Base-by-base conservation (phyloP, 305 asterid species). In the Euphrasia arctica region DNA sequence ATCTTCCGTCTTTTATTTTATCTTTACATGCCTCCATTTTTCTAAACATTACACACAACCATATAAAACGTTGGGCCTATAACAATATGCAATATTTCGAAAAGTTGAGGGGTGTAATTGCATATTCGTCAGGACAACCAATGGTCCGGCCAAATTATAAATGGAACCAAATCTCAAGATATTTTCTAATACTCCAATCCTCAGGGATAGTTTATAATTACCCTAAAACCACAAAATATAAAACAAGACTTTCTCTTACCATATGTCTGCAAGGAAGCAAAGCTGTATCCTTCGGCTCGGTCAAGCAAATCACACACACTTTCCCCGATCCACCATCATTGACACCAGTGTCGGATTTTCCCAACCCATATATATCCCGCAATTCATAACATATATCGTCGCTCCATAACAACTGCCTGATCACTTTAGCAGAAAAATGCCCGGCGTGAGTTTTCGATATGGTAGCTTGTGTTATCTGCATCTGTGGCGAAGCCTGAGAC, bases 281-380 rank as follows among this genome's bases (percentile, higher is more conserved):
- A 4, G 85, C 85, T 42, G 79, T 80, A 64, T 82, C 86, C 75
- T 84, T 86, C 10, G 82, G 85, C 67, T 86, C 87, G 18, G 85
- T 80, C 95, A 86, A 80, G 87, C 98, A 92, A 77, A 92, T 87
- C 66, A 89, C 89, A 54, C 98, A 92, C 65, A 87, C 98, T 82
- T 89, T 87, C 66, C 93, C 98, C 0, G 85, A 80, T 36, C 82
- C 91, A 76, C 79, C 58, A 27, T 54, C 58, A 9, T 25, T 54
- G 2, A 22, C 27, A 12, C 58, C 58, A 13, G n/a, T 29, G 13
- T 29, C 58, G 0, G 58, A 54, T 54, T 54, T 54, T 54, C 58
- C 58, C 31, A 82, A 73, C 32, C 95, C 95, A 68, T 84, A 86
- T 51, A 86, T 75, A 67, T 86, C 95, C 34, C 87, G 74, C 62